A percentile compares a stretch with the other conserved stretches of the same genome.
These are phyloP conservation scores for Arabidopsis thaliana DNA, from an alignment of 345 rosid genomes.

Conservation along the genomic window TAIR10.1 NC_003076.8:2141501-2142000, in stretches of 20 bases:
- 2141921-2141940: not conserved
- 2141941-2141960: not conserved
- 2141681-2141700: not conserved
- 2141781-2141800: slow-evolving; percentile 78
- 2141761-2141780: slow-evolving; percentile 86
- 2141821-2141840: not conserved
- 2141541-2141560: slow-evolving; percentile 74
- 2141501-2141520: slow-evolving; percentile 14
- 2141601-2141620: slow-evolving; percentile 85
- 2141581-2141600: slow-evolving; percentile 87
- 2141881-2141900: not conserved
- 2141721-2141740: slow-evolving; percentile 84
- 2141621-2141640: slow-evolving; percentile 61
- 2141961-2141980: not conserved
- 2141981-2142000: not conserved
- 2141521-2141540: not conserved
- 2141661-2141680: slow-evolving; percentile 9
- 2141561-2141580: slow-evolving; percentile 85
- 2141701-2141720: slow-evolving; percentile 7
- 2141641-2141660: slow-evolving; percentile 81
- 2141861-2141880: not conserved
- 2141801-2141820: slow-evolving; percentile 56
- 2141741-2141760: slow-evolving; percentile 86
- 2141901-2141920: slow-evolving; percentile 1
- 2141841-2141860: slow-evolving; percentile 6